A percentile compares a stretch with the other conserved stretches of the same genome.
These are phyloP conservation scores for Blastomyces emzantsi DNA, from an alignment of 2,329 filamentous ascomycete genomes.

Conservation along the genomic window DNA sequence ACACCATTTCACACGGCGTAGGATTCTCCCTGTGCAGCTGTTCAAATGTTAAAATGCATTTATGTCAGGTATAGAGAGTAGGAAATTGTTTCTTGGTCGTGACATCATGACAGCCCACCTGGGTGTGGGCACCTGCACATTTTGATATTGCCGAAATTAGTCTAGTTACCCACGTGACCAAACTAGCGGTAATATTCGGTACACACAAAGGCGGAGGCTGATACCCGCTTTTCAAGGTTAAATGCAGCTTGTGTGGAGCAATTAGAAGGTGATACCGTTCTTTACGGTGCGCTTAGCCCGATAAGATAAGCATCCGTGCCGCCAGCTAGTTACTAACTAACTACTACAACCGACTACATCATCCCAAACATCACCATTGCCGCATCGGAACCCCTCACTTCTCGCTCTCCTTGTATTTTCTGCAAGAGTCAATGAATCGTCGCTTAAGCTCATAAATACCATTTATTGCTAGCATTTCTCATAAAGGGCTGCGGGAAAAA, in stretches of 20 bases:
- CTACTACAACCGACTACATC: background rate
- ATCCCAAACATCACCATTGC: background rate
- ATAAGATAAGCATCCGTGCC: constrained; percentile 3
- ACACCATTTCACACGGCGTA: background rate
- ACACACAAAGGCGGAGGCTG: background rate
- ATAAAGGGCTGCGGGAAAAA: background rate
- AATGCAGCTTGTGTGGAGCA: background rate
- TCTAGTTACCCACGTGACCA: background rate
- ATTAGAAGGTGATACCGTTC: background rate
- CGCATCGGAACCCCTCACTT: background rate
- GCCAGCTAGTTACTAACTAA: background rate
- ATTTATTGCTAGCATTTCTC: background rate
- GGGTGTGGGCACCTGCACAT: too few relatives aligned
- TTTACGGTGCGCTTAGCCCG: background rate
- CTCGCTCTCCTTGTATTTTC: background rate
- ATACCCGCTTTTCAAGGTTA: too few relatives aligned
- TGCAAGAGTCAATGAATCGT: background rate
- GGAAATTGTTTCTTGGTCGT: too few relatives aligned
- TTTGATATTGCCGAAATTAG: background rate
- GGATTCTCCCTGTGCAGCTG: background rate
- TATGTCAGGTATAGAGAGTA: background rate
- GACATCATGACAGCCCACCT: too few relatives aligned
- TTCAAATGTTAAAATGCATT: background rate
- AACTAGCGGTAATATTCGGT: background rate
- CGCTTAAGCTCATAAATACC: background rate